phyloP scores from a whole-genome alignment of 768 basidiomycete genomes.

The Lactarius psammicola region DNA sequence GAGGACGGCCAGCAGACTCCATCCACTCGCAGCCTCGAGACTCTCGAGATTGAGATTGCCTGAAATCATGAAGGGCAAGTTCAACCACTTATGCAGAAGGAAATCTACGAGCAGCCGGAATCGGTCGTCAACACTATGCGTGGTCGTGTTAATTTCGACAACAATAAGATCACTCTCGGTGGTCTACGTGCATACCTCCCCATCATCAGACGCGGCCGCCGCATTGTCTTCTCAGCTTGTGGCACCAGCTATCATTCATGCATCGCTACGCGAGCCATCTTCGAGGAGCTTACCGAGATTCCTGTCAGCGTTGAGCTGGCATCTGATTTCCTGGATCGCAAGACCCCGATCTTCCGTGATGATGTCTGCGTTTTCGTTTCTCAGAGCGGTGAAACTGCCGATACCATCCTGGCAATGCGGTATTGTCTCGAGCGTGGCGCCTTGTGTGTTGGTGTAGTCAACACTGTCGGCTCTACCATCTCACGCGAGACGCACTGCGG shows the following conservation, averaged over 20 bases:
- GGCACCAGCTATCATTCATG: slow-evolving; percentile 98
- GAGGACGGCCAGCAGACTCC: slow-evolving; percentile 66
- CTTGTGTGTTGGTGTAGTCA: slow-evolving; percentile 95
- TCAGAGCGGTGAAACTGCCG: slow-evolving; percentile 98
- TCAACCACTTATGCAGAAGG: slow-evolving; percentile 99
- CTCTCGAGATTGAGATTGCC: slow-evolving; percentile 97
- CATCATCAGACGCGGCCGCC: slow-evolving; percentile 90
- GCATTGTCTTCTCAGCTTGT: slow-evolving; percentile 97
- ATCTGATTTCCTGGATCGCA: slow-evolving; percentile 97
- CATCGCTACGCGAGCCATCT: slow-evolving; percentile 94
- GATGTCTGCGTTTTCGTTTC: slow-evolving; percentile 96
- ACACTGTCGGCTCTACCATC: slow-evolving; percentile 96
- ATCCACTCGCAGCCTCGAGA: slow-evolving; percentile 91
- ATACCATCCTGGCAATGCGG: slow-evolving; percentile 92
- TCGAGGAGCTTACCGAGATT: slow-evolving; percentile 98
- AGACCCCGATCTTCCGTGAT: slow-evolving; percentile 99
- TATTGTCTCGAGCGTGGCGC: slow-evolving; percentile 98
- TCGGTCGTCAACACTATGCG: slow-evolving; percentile 99
- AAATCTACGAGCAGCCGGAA: slow-evolving; percentile 98
- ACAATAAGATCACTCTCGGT: slow-evolving; percentile 86
- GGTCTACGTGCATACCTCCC: slow-evolving; percentile 93
- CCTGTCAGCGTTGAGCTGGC: slow-evolving; percentile 96
- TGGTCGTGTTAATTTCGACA: slow-evolving; percentile 98
- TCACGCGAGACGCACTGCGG: slow-evolving; percentile 99
- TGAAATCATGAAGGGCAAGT: slow-evolving; percentile 99